Evolutionary conservation across 768 basidiomycete genomes (phyloP), one percentile per base, ranked within the genome.

Genomic region (Calocybe gangraenosa): DNA sequence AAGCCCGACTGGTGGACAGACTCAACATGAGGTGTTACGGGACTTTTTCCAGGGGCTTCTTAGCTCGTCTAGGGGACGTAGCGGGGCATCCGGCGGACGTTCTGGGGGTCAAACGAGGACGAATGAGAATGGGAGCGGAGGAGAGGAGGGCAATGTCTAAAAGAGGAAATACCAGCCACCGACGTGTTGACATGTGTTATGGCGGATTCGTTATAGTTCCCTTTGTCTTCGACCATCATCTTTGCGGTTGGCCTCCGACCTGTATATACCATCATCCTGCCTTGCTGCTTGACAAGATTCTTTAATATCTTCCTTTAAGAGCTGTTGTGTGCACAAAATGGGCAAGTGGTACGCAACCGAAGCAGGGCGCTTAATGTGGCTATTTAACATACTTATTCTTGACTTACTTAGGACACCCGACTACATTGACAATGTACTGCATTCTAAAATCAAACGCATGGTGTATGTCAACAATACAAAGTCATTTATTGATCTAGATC

Each of bases 1-100:
- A n/a, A 73, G 65, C 51, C 66, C 75, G 17, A 63, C 70, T 8
- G 71, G 66, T 7, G 78, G 74, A n/a, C 84, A 79, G 65, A 76
- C 77, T 31, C 85, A 89, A 47, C 87, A 91, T 57, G 87, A 90
- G 60, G 86, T 91, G 14, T 61, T 92, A 50, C 87, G 91, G 55
- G 85, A 85, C 60, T 92, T 92, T 73, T 92, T 92, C 79, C 79
- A 89, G 64, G 87, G 82, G 47, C 61, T 92, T 58, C 64, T 92
- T 50, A 84, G 75, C 52, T 79, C n/a, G n/a, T n/a, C 79, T 32
- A 86, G 82, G 62, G 84, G 46, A 19, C 42, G 51, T 17, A 44
- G 46, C 1, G 42, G 34, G 1, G 42, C 51, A 19, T 31, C 48
- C 3, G 33, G 25, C 11, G 25, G 25, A 11, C 25, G 25, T 11